These are phyloP conservation scores for Aspergillus piperis DNA, from an alignment of 2,329 filamentous ascomycete species.

Conservation along the genomic window DNA sequence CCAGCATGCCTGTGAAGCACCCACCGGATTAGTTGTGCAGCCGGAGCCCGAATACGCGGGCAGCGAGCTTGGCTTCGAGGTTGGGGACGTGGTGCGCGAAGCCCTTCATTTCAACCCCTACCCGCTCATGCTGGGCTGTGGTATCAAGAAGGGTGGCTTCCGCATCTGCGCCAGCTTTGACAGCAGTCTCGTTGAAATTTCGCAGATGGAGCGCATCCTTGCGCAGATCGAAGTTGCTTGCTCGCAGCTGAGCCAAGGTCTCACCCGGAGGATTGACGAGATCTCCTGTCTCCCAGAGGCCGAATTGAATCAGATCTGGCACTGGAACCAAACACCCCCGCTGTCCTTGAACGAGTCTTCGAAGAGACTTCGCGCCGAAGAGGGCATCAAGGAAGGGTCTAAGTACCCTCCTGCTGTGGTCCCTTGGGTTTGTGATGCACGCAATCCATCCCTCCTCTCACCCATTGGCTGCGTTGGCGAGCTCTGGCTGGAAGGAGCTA, in stretches of 20 bases:
- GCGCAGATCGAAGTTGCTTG: slow-evolving; percentile 38
- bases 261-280: slow-evolving; percentile 30
- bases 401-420: slow-evolving; percentile 37
- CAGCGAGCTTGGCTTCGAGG: slow-evolving; percentile 39
- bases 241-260: slow-evolving; percentile 26
- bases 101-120: slow-evolving; percentile 51
- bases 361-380: slow-evolving; percentile 24
- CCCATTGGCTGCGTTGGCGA: slow-evolving; percentile 45
- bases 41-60: slow-evolving; percentile 41
- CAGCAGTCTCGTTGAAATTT: slow-evolving; percentile 34
- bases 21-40: slow-evolving; percentile 43
- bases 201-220: slow-evolving; percentile 43
- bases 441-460: slow-evolving; percentile 38
- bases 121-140: slow-evolving; percentile 52
- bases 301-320: slow-evolving; percentile 48
- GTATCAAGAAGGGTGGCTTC: slow-evolving; percentile 46
- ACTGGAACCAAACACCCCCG: slow-evolving; percentile 43
- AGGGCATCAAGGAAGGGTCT: slow-evolving; percentile 25
- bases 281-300: slow-evolving; percentile 41
- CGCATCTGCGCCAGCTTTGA: slow-evolving; percentile 50
- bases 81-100: slow-evolving; percentile 39
- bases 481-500: slow-evolving; percentile 44
- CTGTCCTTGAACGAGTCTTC: slow-evolving; percentile 35
- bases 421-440: slow-evolving; percentile 33
- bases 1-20: slow-evolving; percentile 39